Evolutionary conservation across 345 rosid species (phyloP).

Genomic region (Eucalyptus victrix): DNA sequence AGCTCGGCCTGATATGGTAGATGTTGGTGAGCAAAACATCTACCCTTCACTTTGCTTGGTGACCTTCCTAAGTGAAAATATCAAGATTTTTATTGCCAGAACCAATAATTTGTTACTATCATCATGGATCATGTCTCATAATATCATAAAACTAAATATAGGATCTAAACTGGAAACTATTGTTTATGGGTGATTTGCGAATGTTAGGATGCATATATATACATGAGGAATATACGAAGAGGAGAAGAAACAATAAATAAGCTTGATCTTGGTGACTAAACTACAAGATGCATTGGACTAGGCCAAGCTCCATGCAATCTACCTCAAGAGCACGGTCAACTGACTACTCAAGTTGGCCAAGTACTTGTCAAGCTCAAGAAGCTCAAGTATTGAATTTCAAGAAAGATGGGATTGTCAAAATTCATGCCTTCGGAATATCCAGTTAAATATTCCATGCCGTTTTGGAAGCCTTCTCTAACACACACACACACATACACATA

Average conservation of each 20-base stretch:
- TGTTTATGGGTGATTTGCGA: neutral
- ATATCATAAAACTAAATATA: too few relatives aligned
- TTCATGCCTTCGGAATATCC: neutral
- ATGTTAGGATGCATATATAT: neutral
- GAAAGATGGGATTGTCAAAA: neutral
- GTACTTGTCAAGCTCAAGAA: neutral
- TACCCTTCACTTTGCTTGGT: too few relatives aligned
- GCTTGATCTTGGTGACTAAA: neutral
- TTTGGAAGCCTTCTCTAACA: neutral
- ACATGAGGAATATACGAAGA: neutral
- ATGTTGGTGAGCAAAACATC: too few relatives aligned
- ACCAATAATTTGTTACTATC: too few relatives aligned
- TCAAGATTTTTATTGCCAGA: too few relatives aligned
- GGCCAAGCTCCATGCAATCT: neutral
- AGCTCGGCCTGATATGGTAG: too few relatives aligned
- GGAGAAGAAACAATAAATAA: neutral
- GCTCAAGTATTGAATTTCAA: neutral
- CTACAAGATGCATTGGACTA: neutral
- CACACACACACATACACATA: rapidly evolving
- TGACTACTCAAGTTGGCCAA: neutral
- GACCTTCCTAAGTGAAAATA: neutral
- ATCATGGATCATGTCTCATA: too few relatives aligned
- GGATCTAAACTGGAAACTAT: too few relatives aligned
- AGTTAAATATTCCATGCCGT: neutral
- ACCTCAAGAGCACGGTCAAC: neutral